phyloP scores from a whole-genome alignment of 345 rosid species.

The Xanthoceras sorbifolium region DNA sequence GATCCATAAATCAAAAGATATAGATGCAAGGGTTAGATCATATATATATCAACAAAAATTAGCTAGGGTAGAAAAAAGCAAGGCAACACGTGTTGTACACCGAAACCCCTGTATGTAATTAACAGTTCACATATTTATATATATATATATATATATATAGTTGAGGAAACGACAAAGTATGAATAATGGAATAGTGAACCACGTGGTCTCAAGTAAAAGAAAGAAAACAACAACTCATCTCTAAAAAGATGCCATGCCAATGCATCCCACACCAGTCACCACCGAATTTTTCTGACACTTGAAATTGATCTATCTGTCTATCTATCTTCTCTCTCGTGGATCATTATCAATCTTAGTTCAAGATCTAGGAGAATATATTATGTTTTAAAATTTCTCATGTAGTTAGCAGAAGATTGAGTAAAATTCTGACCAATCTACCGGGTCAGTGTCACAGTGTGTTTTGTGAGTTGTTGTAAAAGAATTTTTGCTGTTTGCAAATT shows the following conservation, averaged over 20 bases:
- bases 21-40: not conserved
- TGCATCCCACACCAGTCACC: not conserved
- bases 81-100: not conserved
- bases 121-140: too few species aligned
- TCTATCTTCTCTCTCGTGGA: not conserved
- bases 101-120: not conserved
- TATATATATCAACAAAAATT: too few species aligned
- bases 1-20: not conserved
- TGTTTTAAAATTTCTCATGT: not conserved
- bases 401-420: not conserved
- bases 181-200: too few species aligned
- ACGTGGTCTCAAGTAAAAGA: too few species aligned
- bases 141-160: too few species aligned
- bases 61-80: not conserved
- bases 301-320: not conserved
- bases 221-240: too few species aligned
- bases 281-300: not conserved
- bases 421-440: too few species aligned
- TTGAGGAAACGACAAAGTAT: too few species aligned
- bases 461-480: not conserved
- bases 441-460: not conserved
- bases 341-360: not conserved
- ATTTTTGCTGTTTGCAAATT: not conserved
- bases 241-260: too few species aligned
- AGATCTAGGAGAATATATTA: conserved; percentile 8